phyloP scores from a whole-genome alignment of 495 filamentous ascomycete species.

The Staphylotrichum longicolle region DNA sequence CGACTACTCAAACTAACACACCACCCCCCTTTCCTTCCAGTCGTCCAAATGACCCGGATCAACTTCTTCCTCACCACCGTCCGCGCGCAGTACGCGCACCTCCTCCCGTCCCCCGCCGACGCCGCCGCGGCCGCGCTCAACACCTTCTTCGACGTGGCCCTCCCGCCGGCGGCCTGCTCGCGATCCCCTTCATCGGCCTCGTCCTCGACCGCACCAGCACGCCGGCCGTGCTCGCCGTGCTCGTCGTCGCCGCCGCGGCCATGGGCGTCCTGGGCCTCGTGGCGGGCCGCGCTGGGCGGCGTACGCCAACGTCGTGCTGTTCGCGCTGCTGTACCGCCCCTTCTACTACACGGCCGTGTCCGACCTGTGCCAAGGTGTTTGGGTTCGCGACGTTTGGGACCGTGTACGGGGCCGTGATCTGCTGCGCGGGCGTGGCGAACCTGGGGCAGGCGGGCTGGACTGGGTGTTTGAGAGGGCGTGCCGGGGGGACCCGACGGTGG shows the following conservation, averaged over 20 bases:
- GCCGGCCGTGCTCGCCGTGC: slow-evolving; percentile 64
- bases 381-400: slow-evolving; percentile 93
- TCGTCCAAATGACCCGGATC: slow-evolving; percentile 90
- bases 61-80: slow-evolving; percentile 98
- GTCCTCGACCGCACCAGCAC: slow-evolving; percentile 79
- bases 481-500: slow-evolving; percentile 68
- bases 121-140: slow-evolving; percentile 65
- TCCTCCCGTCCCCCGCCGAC: slow-evolving; percentile 57
- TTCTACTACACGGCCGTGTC: slow-evolving; percentile 76
- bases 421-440: slow-evolving; percentile 80
- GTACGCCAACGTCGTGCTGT: slow-evolving; percentile 76
- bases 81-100: slow-evolving; percentile 75
- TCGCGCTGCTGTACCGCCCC: slow-evolving; percentile 69
- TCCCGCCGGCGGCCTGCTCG: slow-evolving; percentile 79
- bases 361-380: slow-evolving; percentile 93
- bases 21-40: slow-evolving; percentile 22
- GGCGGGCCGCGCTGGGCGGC: slow-evolving; percentile 60
- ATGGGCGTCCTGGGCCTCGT: slow-evolving; percentile 82
- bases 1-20: no score
- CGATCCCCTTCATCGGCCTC: slow-evolving; percentile 83
- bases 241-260: slow-evolving; percentile 68
- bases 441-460: slow-evolving; percentile 81
- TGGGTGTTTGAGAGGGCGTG: slow-evolving; percentile 73
- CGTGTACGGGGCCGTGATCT: slow-evolving; percentile 94
- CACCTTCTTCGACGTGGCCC: slow-evolving; percentile 80